A percentile compares a stretch with the other conserved stretches of the same genome.
phyloP scores from a whole-genome alignment of 345 rosid genomes.

The Draba incana region DNA sequence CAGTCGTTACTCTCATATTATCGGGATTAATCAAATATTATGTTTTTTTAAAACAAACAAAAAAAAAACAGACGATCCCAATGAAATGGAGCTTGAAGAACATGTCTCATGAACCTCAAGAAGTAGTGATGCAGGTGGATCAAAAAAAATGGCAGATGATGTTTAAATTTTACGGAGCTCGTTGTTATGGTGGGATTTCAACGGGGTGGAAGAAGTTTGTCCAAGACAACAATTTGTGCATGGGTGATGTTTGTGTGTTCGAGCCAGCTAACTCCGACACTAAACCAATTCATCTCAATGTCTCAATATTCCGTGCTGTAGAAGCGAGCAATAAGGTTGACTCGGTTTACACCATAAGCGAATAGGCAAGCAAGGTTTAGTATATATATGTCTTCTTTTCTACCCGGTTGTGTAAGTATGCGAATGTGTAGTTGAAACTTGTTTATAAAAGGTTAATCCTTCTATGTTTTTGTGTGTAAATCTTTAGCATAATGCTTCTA shows the following conservation, averaged over 20 bases:
- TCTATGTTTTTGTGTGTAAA: not conserved
- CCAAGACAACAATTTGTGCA: slow-evolving; percentile 28
- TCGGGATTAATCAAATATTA: not conserved
- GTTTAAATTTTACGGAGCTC: not conserved
- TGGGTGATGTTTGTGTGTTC: slow-evolving; percentile 35
- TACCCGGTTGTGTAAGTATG: not conserved
- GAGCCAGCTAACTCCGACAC: slow-evolving; percentile 25
- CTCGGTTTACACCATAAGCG: not conserved
- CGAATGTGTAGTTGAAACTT: not conserved
- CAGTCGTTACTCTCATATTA: not conserved
- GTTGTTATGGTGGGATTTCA: slow-evolving; percentile 33
- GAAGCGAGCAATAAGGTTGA: slow-evolving; percentile 29
- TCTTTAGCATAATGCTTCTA: not conserved
- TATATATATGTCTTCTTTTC: not conserved
- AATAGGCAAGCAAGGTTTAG: not conserved
- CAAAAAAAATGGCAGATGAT: slow-evolving; percentile 24
- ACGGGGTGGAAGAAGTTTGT: slow-evolving; percentile 36
- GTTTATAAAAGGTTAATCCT: slow-evolving; percentile 5
- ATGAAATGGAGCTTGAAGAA: slow-evolving; percentile 19
- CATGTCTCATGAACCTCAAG: slow-evolving; percentile 10
- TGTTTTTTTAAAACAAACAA: not conserved
- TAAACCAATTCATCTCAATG: slow-evolving; percentile 21
- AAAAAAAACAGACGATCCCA: slow-evolving; percentile 34
- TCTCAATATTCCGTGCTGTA: slow-evolving; percentile 30
- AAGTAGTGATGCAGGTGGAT: slow-evolving; percentile 36